Base-by-base conservation (phyloP, 1,284 basidiomycete species). In the Ganoderma multipileum region DNA sequence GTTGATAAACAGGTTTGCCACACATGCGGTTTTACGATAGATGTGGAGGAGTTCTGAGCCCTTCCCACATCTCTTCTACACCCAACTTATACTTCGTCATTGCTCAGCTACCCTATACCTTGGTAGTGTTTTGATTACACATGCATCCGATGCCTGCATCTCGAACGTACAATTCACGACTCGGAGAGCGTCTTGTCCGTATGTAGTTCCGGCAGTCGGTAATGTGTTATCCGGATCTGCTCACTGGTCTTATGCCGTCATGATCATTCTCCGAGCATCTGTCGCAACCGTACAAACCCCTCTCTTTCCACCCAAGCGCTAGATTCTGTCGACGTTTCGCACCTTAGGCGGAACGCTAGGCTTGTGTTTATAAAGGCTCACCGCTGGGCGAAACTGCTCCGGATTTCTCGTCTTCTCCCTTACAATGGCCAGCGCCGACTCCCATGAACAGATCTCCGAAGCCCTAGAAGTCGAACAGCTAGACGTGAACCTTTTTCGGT, bases 11-110 rank as follows among this genome's bases (percentile, higher is more conserved):
- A 97, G 82, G 84, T 92, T 50, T 98, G 96, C 76, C 89, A 90
- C 74, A 87, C 87, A 66, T 98, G 96, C 80, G 96, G 95, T 2
- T 96, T 97, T 76, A 91, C 91, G 30, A 87, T 96, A 61, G 92
- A 96, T 58, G 89, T 95, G 16, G 95, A 97, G 80, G 90, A 93
- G 75, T 84, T 95, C 72, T 94, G 83, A 58, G 30, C 23, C 52
- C 16, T 16, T 50, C 33, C 20, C 41, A 23, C 9, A 42, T 12
- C 23, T 26, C 12, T 20, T 42, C 26, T 54, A 39, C 26, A 11
- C 11, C n/a, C n/a, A n/a, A n/a, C n/a, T n/a, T n/a, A n/a, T n/a
- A n/a, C n/a, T n/a, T n/a, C n/a, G n/a, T n/a, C n/a, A n/a, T n/a
- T 39, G 41, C 11, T 39, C 36, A 59, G 12, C 39, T 41, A 3